phyloP scores from a whole-genome alignment of 768 basidiomycete genomes.

The Leucogyrophana mollusca region DNA sequence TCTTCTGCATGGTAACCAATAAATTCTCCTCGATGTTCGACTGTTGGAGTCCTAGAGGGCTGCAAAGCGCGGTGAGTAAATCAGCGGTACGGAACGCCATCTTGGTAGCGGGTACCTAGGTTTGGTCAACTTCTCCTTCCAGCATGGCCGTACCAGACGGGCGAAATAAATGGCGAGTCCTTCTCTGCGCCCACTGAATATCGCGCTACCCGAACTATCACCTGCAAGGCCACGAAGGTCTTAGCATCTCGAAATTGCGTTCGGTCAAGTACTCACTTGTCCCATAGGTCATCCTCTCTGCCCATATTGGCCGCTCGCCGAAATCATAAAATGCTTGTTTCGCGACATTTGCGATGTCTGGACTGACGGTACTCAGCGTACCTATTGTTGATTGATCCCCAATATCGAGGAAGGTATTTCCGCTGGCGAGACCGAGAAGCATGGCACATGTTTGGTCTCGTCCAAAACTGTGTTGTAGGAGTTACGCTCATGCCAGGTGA shows the following conservation, averaged over 20 bases:
- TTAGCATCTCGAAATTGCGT: neutral
- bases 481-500: neutral
- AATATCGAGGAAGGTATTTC: constrained; percentile 75
- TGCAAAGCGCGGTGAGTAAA: constrained; percentile 17
- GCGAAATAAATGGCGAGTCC: constrained; percentile 87
- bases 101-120: constrained; percentile 43
- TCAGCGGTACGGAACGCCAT: neutral
- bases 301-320: constrained; percentile 81
- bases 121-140: constrained; percentile 78
- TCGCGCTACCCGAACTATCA: constrained; percentile 68
- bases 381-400: constrained; percentile 45
- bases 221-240: constrained; percentile 32
- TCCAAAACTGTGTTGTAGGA: constrained; percentile 62
- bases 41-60: constrained; percentile 47
- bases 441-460: constrained; percentile 91
- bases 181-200: constrained; percentile 86
- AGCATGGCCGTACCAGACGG: constrained; percentile 80
- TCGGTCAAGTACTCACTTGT: constrained; percentile 44
- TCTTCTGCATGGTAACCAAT: constrained; percentile 74
- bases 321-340: constrained; percentile 87
- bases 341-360: constrained; percentile 69
- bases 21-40: constrained; percentile 61
- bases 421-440: constrained; percentile 82
- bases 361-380: constrained; percentile 48
- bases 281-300: constrained; percentile 75